Base-by-base conservation (phyloP, 2,329 filamentous ascomycete species). In the Cladosporium sp. region DNA sequence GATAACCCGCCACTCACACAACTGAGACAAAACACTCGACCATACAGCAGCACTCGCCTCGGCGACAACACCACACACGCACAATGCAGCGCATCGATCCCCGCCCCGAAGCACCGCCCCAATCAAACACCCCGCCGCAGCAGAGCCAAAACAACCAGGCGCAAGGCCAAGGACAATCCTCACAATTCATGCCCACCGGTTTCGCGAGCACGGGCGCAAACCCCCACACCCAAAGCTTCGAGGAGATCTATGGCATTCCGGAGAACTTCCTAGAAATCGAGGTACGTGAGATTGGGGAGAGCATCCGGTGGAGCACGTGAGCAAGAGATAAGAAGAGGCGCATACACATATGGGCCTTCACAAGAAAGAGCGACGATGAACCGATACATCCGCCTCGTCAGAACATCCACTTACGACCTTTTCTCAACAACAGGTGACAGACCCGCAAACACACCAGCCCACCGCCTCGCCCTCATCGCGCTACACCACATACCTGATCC, bases 201-300 rank as follows among this genome's bases (percentile, higher is more conserved):
- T 76, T 77, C 67, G 73, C 75, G 14, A 72, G 70, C 44, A 75
- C 75, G 4, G 74, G 73, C 2, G 68, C 68, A 34, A 67, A 73
- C 21, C 55, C 67, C 14, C 75, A 75, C 59, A 74, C 75, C 6
- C 95, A 99, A 84, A 95, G 91, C 77, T 98, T 97, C 78, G 95
- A 99, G 82, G 95, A 99, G 85, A 97, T 98, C 79, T 99, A 99
- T 80, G 95, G 93, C 15, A 92, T 94, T 58, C 95, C 95, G 6
- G 95, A 99, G 85, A 99, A 99, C 84, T 97, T 98, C 78, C 87
- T 99, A 64, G 95, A 99, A 84, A 97, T 99, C 70, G 95, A 99
- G 85, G 93, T 95, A 79, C 66, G 81, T 77, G 26, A 30, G 10
- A 18, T 18, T 12, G 36, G 30, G 49, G 49, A 26, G 59, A 28